These are phyloP conservation scores for Macadamia integrifolia DNA, from an alignment of 164 flowering plant genomes.

Conservation along the genomic window DNA sequence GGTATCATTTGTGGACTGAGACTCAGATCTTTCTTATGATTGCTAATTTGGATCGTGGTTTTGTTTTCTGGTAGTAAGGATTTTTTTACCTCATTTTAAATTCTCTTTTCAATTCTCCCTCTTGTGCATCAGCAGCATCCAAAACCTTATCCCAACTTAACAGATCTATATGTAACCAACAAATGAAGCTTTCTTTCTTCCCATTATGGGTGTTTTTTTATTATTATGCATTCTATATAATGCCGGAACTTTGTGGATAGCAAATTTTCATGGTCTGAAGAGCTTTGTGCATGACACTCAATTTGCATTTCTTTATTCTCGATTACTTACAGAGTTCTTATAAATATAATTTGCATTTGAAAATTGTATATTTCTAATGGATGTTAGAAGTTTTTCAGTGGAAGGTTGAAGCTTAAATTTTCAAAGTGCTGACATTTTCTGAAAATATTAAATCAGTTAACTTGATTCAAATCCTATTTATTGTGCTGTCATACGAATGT, in stretches of 20 bases:
- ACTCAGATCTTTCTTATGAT: too few relatives aligned
- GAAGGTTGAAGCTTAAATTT: neutral
- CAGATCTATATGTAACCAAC: too few relatives aligned
- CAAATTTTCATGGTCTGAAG: neutral
- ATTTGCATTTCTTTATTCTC: neutral
- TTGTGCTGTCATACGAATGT: neutral
- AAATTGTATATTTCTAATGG: neutral
- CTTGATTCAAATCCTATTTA: too few relatives aligned
- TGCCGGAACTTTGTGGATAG: neutral
- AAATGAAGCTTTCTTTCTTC: neutral
- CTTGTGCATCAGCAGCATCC: neutral
- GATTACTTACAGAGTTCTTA: too few relatives aligned
- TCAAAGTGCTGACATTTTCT: neutral
- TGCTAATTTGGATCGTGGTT: too few relatives aligned
- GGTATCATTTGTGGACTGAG: too few relatives aligned
- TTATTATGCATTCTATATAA: neutral
- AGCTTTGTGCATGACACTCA: neutral
- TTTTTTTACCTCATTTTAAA: neutral
- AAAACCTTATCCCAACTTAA: too few relatives aligned
- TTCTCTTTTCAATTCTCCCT: neutral
- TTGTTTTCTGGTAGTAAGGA: neutral
- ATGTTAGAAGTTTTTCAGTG: too few relatives aligned
- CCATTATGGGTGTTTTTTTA: neutral
- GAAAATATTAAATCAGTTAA: too few relatives aligned
- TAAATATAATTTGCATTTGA: too few relatives aligned